Percentiles rank a stretch among this genome's conserved stretches.
phyloP scores from a whole-genome alignment of 2,329 filamentous ascomycete species.

The Hypomyces rosellus region DNA sequence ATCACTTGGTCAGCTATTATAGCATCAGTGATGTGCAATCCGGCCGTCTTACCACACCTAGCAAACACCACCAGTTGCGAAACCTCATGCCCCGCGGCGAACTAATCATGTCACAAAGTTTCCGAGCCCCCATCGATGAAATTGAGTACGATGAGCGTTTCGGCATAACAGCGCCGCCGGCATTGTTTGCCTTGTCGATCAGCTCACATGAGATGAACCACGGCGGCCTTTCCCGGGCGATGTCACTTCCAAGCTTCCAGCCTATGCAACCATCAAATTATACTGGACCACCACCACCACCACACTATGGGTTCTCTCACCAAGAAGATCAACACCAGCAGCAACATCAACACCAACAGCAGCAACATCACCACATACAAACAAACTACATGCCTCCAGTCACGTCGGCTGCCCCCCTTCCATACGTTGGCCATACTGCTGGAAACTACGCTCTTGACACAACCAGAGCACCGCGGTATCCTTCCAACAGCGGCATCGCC shows the following conservation, averaged over 20 bases:
- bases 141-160: constrained; percentile 32
- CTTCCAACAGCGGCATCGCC: constrained; percentile 13
- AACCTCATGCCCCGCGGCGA: constrained; percentile 50
- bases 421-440: constrained; percentile 7
- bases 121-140: constrained; percentile 60
- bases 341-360: not conserved
- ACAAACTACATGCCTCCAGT: not conserved
- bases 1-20: constrained; percentile 89
- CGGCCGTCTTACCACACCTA: constrained; percentile 52
- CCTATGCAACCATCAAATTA: constrained; percentile 6
- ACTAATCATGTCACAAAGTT: constrained; percentile 57
- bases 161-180: constrained; percentile 3
- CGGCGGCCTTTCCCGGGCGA: constrained; percentile 18
- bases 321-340: not conserved
- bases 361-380: not conserved
- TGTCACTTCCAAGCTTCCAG: constrained; percentile 20
- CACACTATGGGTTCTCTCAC: not conserved
- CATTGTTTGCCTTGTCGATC: constrained; percentile 12
- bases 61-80: constrained; percentile 33
- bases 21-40: constrained; percentile 69
- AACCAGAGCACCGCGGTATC: constrained; percentile 11
- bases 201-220: constrained; percentile 12
- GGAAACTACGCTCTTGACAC: constrained; percentile 19
- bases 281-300: not conserved
- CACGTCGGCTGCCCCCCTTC: constrained; percentile 3